These are phyloP conservation scores for Thuidium tamariscinum DNA, from an alignment of 225 moss, liverwort and hornwort species.

Conservation along the genomic window DNA sequence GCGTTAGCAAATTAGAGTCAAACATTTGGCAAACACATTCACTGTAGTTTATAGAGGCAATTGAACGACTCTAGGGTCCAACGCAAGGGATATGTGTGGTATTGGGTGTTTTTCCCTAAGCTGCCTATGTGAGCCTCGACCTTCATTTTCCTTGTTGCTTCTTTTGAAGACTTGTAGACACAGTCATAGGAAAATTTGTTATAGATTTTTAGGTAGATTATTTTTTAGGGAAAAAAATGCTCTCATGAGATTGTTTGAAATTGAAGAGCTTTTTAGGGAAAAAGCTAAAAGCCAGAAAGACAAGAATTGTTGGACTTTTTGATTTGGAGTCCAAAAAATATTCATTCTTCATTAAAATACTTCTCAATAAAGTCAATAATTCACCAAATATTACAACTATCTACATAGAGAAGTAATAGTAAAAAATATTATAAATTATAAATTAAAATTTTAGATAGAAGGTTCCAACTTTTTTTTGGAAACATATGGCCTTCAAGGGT, in stretches of 20 bases:
- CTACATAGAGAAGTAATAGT: too few species aligned
- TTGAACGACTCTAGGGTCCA: too few species aligned
- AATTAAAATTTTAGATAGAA: background rate
- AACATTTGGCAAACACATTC: too few species aligned
- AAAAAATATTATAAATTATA: background rate
- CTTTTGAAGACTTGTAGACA: accelerated
- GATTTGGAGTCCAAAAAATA: too few species aligned
- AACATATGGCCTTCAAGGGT: too few species aligned
- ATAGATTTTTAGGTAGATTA: too few species aligned
- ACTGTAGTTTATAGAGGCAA: too few species aligned
- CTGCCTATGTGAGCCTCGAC: accelerated
- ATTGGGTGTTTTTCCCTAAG: too few species aligned
- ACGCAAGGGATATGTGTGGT: too few species aligned
- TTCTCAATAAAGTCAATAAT: background rate
- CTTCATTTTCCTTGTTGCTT: background rate
- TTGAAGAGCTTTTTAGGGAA: accelerated
- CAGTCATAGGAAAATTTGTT: accelerated
- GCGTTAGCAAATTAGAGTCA: too few species aligned
- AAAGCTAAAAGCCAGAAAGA: accelerated
- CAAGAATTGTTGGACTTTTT: background rate
- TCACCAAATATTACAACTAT: background rate
- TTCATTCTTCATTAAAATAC: accelerated
- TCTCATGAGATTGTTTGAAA: background rate
- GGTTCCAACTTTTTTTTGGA: too few species aligned
- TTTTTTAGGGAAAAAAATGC: too few species aligned